These are phyloP conservation scores for Clohesyomyces aquaticus DNA, from an alignment of 495 filamentous ascomycete genomes.

Conservation along the genomic window DNA sequence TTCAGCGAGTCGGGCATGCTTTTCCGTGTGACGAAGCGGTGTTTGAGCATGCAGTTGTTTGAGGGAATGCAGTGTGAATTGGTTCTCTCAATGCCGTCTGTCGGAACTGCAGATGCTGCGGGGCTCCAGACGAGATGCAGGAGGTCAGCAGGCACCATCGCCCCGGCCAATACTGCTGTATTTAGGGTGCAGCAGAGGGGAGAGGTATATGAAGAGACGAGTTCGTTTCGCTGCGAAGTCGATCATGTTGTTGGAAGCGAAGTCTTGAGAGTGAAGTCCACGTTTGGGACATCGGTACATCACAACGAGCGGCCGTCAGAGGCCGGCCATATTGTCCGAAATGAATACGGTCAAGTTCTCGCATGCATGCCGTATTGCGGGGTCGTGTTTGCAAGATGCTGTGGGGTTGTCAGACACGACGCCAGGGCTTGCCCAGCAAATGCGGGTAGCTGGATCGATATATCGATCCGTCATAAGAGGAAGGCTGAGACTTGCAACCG, in stretches of 20 bases:
- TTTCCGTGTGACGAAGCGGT: constrained; percentile 8
- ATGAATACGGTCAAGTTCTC: constrained; percentile 2
- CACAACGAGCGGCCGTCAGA: neutral
- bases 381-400: constrained; percentile 30
- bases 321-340: neutral
- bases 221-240: too few species aligned
- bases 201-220: too few species aligned
- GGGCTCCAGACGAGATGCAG: constrained; percentile 11
- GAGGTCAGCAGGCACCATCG: constrained; percentile 6
- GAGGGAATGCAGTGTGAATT: constrained; percentile 4
- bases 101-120: neutral
- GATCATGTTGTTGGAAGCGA: too few species aligned
- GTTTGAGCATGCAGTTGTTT: neutral
- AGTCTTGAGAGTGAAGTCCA: neutral
- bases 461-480: constrained; percentile 5
- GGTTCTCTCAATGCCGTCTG: neutral
- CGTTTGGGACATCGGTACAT: neutral
- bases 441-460: neutral
- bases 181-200: too few species aligned
- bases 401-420: constrained; percentile 24
- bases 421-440: constrained; percentile 13
- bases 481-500: constrained; percentile 2
- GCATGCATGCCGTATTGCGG: constrained; percentile 28
- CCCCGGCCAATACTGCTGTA: neutral
- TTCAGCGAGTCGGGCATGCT: constrained; percentile 18